Evolutionary conservation across 129 eudicot species (phyloP), one percentile per base, ranked within the genome.

Genomic region (Silybum marianum): DNA sequence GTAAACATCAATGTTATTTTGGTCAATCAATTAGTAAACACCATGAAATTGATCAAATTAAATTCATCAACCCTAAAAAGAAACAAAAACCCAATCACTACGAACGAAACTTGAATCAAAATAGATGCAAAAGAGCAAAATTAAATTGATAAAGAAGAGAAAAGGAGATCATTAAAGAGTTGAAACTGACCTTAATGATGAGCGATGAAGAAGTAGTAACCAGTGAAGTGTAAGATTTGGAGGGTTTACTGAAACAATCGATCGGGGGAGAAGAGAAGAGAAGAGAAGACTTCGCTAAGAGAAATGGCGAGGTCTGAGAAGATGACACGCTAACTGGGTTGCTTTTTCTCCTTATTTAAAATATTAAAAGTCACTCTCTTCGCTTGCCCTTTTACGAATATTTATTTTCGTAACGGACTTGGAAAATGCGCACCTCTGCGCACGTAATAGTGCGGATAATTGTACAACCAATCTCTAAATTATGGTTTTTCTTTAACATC

Each of bases 241-340:
- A 74, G 80, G 85, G 80, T 75, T 75, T 39, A 63, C 10, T 40
- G 69, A 42, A 71, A 7, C 3, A 58, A 74, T 80, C 84, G 84
- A 76, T 82, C 72, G 72, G 67, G 72, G 73, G 30, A 26, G 30
- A 32, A 32, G 36, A 32, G 36, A 32, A 32, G 3, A 34, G 25
- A 21, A 54, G 72, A 54, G 85, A 71, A 76, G 85, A 82, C 85
- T 82, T 82, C 2, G 85, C 19, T 28, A 76, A 34, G 46, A 24
- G 76, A 82, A 80, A 69, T 69, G 72, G 82, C 32, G 69, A 69
- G 67, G 51, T 69, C 82, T 74, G 72, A 48, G 81, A 82, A 60
- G 81, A 82, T 82, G 85, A 82, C 85, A 76, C 85, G 85, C 81
- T 82, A 82, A 69, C 80, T 82, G 82, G 69, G 81, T 69, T 78